Evolutionary conservation across 768 basidiomycete species (phyloP).

Genomic region (Gelatoporia subvermispora): DNA sequence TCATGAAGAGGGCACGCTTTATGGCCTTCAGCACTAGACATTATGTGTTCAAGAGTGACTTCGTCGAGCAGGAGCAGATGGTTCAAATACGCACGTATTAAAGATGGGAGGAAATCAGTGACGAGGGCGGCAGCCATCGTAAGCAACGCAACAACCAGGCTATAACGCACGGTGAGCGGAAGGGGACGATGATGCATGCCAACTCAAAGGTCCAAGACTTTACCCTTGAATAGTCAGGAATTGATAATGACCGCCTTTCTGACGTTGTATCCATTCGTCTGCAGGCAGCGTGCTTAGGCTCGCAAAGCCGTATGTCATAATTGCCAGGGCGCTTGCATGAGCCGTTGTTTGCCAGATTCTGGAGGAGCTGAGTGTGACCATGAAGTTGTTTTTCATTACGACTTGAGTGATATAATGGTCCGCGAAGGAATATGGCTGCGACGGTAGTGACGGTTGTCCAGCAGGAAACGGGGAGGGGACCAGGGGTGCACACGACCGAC

Average conservation of each 20-base stretch:
- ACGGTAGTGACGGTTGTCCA: neutral
- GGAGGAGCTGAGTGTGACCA: neutral
- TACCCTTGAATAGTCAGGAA: constrained; percentile 80
- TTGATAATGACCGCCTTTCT: constrained; percentile 63
- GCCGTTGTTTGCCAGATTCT: constrained; percentile 6
- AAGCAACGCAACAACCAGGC: constrained; percentile 33
- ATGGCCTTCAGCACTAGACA: constrained; percentile 32
- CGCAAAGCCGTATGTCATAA: constrained; percentile 35
- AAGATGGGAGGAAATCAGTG: constrained; percentile 36
- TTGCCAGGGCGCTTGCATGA: constrained; percentile 26
- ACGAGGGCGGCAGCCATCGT: constrained; percentile 37
- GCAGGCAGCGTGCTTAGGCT: constrained; percentile 14
- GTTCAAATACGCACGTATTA: constrained; percentile 25
- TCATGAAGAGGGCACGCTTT: constrained; percentile 57
- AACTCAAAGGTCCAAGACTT: constrained; percentile 9
- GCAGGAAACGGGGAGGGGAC: neutral
- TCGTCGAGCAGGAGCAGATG: too few species aligned
- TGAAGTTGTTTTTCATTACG: neutral
- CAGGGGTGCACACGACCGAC: neutral
- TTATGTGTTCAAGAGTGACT: neutral
- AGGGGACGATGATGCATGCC: neutral
- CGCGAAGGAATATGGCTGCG: too few species aligned
- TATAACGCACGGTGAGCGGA: constrained; percentile 8
- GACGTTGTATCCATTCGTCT: constrained; percentile 30
- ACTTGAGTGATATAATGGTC: neutral